Evolutionary conservation across 768 basidiomycete genomes (phyloP), one percentile per base, ranked within the genome.

Genomic region (Suillus sp.): DNA sequence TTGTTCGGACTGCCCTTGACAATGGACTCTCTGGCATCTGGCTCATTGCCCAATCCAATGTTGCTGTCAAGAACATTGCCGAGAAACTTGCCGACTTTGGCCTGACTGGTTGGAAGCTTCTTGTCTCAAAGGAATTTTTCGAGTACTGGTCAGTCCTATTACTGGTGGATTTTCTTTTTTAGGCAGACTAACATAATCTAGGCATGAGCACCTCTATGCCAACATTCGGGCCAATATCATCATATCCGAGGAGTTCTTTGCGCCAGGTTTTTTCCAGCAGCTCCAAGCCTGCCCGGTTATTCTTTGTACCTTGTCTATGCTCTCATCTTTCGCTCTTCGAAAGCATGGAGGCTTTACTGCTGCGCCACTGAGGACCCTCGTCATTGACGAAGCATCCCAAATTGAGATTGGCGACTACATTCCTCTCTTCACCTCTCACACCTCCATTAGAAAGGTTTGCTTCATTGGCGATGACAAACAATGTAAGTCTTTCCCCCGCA

Each of bases 11-110:
- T 66, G 82, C 86, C 43, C 69, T 83, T 27, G 66, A 72, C 32
- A 68, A 69, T 54, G 78, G 78, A 0, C 69, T 74, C 22, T 67
- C 71, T 65, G 86, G 89, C 0, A 86, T 93, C 14, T 95, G 91
- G 90, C 83, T 95, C 6, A 78, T 92, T 70, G 91, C 93, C 38
- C 90, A 95, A 70, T 90, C 89, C 20, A 95, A 95, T 78, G 86
- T 94, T 56, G 93, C 91, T 54, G 93, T 94, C 25, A 93, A 92
- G 74, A 94, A 95, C 67, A 93, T 95, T 77, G 92, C 91, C 59
- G 89, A 91, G 69, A 92, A 92, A 77, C 77, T 95, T 20, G 74
- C 79, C n/a, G 74, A 80, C 9, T 77, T 83, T 69, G 80, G 77
- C 0, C 84, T 91, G 63, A 50, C 67, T 3, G 66, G 83, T 10